A percentile compares a stretch with the other conserved stretches of the same genome.
phyloP scores from a whole-genome alignment of 495 filamentous ascomycete species.

The Hapsidospora chrysogenum region DNA sequence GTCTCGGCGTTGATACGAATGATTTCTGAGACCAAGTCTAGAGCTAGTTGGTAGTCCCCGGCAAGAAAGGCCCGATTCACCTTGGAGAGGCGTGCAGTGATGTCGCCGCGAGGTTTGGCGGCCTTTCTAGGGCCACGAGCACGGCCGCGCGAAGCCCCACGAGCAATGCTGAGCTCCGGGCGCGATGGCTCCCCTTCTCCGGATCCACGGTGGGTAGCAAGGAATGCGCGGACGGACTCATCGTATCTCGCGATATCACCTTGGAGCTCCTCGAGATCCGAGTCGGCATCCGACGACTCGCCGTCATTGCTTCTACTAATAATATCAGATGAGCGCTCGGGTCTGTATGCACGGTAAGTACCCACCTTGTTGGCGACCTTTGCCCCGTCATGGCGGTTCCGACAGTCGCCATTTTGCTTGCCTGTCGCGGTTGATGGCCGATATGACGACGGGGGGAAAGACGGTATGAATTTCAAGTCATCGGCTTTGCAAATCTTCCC shows the following conservation, averaged over 20 bases:
- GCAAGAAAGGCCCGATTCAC: slow-evolving; percentile 56
- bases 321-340: too few relatives aligned
- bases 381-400: too few relatives aligned
- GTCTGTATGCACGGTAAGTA: too few relatives aligned
- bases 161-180: slow-evolving; percentile 1
- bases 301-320: too few relatives aligned
- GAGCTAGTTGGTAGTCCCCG: slow-evolving; percentile 45
- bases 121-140: slow-evolving; percentile 52
- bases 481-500: too few relatives aligned
- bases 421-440: too few relatives aligned
- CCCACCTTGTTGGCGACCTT: too few relatives aligned
- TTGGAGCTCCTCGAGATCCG: slow-evolving; percentile 18
- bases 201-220: slow-evolving; percentile 8
- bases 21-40: slow-evolving; percentile 44
- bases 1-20: slow-evolving; percentile 75
- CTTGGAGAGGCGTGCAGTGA: slow-evolving; percentile 52
- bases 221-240: slow-evolving; percentile 3
- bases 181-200: background rate
- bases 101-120: slow-evolving; percentile 54
- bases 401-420: too few relatives aligned
- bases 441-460: too few relatives aligned
- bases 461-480: too few relatives aligned
- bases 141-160: slow-evolving; percentile 5
- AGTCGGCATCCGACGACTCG: slow-evolving; percentile 20
- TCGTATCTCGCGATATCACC: slow-evolving; percentile 18